Base-by-base conservation (phyloP, 2,329 filamentous ascomycete species). In the Aspergillus fischeri region DNA sequence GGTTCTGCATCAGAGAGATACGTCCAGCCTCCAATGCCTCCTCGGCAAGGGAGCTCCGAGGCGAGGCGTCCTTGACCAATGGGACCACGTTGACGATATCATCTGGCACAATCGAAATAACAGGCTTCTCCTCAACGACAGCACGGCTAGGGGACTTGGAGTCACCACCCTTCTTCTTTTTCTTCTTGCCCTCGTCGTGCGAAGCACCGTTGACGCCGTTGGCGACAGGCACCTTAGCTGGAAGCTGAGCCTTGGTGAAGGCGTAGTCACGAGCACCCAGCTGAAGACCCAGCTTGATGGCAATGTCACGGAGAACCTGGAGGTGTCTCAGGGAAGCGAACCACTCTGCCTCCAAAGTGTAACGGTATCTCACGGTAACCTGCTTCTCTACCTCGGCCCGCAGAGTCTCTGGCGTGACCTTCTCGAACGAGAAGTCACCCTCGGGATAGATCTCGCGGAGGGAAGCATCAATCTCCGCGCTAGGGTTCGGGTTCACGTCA, bases 11-110 rank as follows among this genome's bases (percentile, higher is more conserved):
- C 60, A 99, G 87, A n/a, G 93, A 97, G 70, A 99, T 93, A 53
- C 92, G 90, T 25, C 94, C 94, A 56, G 93, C 94, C 75, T 99
- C 94, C 47, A 99, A 81, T 14, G 94, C 93, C 77, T 99, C 94
- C 74, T 99, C 94, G 0, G 94, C 93, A 60, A 99, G 83, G 27
- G 91, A 81, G 72, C 92, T 97, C 75, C 91, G 89, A 42, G 93
- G 94, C 59, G 90, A 88, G 3, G 94, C 94, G 72, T 99, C 92
- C 81, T 97, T 97, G 69, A 97, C 85, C 49, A 97, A 79, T 7
- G 94, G 94, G n/a, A 97, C 90, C 59, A 97, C 82, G 75, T 97
- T 97, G 64, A 96, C 77, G 62, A 99, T 83, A 66, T 99, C 92
- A 59, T 96, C 92, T 0, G 91, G 81, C 52, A 80, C 82, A 76